Base-by-base conservation (phyloP, 2,329 filamentous ascomycete genomes). In the Fusarium burgessii region DNA sequence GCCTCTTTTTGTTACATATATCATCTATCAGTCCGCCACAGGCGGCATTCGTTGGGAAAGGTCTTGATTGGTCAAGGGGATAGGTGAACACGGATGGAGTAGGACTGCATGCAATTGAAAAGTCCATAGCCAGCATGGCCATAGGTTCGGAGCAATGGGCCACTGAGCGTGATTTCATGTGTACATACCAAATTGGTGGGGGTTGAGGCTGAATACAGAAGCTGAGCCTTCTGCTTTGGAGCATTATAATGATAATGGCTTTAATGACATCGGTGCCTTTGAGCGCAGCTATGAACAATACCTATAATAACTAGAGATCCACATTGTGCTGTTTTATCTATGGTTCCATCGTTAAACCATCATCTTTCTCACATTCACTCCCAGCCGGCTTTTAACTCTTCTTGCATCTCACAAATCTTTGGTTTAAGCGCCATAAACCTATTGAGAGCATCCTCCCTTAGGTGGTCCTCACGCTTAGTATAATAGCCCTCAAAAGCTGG, bases 401-500 rank as follows among this genome's bases (percentile, higher is more conserved):
- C 65, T 45, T 32, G 62, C 66, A 73, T 77, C 25, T 64, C 68
- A 5, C n/a, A 52, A 17, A 74, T 41, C 42, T 69, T 71, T 6
- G 60, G 70, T 33, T 75, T 51, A 29, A 82, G 42, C 20, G 66
- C 74, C 25, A 68, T 65, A 45, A 74, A 73, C 42, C 82, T 78
- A 46, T 77, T 72, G 55, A 79, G 62, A 18, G 77, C 77, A 42
- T 81, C 80, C 7, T 76, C 75, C 12, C 79, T 76, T 68, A 81
- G 80, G 27, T 81, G 64, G 9, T 75, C 75, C 7, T 74, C 67
- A 8, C 76, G 72, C 15, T 78, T 75, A 6, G 70, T 60, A 62
- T 84, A 84, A 49, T 77, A 81, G 14, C 54, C 76, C 25, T 82
- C 76, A 59, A 81, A 82, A 50, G 80, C 77, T 25, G 80, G 79